Conservation (phyloP, 345 rosid species). For the Arabidopsis suecica region DNA sequence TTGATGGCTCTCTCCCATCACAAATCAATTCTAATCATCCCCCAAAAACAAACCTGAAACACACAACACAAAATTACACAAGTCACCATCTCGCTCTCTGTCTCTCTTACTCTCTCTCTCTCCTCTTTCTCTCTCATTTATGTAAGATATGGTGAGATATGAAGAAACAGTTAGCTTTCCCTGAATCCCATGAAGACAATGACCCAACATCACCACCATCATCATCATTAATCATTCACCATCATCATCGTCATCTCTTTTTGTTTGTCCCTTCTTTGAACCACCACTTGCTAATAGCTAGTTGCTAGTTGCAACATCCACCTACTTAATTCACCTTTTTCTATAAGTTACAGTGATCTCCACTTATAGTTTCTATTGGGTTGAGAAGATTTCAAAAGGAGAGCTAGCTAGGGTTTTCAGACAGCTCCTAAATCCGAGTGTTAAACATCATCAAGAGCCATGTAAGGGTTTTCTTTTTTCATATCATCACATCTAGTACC, state of each 20-base stretch:
- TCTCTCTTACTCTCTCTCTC: slow-evolving; percentile 7
- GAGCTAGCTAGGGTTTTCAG: slow-evolving; percentile 38
- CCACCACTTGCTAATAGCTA: slow-evolving; percentile 33
- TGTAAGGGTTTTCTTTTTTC: slow-evolving; percentile 24
- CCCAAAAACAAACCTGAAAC: background rate
- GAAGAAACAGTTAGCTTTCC: slow-evolving; percentile 63
- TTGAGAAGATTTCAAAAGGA: slow-evolving; percentile 15
- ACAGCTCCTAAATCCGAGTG: slow-evolving; percentile 12
- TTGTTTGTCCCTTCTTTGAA: slow-evolving; percentile 38
- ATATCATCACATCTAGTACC: slow-evolving; percentile 24
- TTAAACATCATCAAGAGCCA: slow-evolving; percentile 26
- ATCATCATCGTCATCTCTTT: slow-evolving; percentile 32
- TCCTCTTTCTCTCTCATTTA: slow-evolving; percentile 19
- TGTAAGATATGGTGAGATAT: slow-evolving; percentile 58
- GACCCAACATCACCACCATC: slow-evolving; percentile 56
- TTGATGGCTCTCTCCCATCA: slow-evolving; percentile 26
- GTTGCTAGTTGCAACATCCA: slow-evolving; percentile 18
- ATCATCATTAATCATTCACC: slow-evolving; percentile 34
- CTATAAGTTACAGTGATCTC: slow-evolving; percentile 22
- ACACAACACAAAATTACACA: slow-evolving; percentile 27
- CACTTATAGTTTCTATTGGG: slow-evolving; percentile 17
- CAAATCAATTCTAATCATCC: slow-evolving; percentile 19
- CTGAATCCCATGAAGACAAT: slow-evolving; percentile 68
- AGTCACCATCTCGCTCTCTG: slow-evolving; percentile 35
- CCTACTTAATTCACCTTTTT: slow-evolving; percentile 25